A percentile compares a stretch with the other conserved stretches of the same genome.
Evolutionary conservation across 768 basidiomycete species (phyloP).

Genomic region (Leucocoprinus leucothites): DNA sequence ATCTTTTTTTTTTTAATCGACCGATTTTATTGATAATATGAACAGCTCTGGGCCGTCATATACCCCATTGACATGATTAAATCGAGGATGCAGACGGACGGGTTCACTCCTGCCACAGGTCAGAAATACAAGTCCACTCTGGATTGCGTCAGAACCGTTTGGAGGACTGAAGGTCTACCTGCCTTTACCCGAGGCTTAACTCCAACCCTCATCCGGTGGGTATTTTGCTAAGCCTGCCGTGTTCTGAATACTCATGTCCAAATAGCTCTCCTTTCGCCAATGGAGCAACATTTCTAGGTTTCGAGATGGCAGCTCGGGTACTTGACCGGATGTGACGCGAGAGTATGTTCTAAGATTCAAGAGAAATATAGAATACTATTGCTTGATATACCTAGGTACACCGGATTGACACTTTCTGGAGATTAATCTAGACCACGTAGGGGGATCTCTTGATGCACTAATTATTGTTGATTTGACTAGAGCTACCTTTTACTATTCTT

Average conservation of each 20-base stretch:
- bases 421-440: not conserved
- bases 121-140: slow-evolving; percentile 81
- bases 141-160: slow-evolving; percentile 81
- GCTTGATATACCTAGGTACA: slow-evolving; percentile 2
- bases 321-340: slow-evolving; percentile 39
- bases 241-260: not conserved
- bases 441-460: not conserved
- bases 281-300: slow-evolving; percentile 94
- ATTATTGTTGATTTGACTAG: no score
- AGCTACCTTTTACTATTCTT: no score
- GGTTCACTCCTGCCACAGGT: slow-evolving; percentile 68
- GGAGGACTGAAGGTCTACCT: slow-evolving; percentile 75
- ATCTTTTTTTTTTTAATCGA: not conserved
- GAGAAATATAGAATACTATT: not conserved
- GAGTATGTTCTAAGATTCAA: not conserved
- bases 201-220: slow-evolving; percentile 87
- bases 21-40: slow-evolving; percentile 5
- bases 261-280: slow-evolving; percentile 91
- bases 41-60: slow-evolving; percentile 84
- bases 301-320: slow-evolving; percentile 84
- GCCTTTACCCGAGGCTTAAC: slow-evolving; percentile 91
- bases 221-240: not conserved
- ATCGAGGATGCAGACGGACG: slow-evolving; percentile 94
- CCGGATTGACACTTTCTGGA: not conserved
- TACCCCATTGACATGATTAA: slow-evolving; percentile 98